phyloP scores from a whole-genome alignment of 305 asterid genomes.

The Fraxinus angustifolia region DNA sequence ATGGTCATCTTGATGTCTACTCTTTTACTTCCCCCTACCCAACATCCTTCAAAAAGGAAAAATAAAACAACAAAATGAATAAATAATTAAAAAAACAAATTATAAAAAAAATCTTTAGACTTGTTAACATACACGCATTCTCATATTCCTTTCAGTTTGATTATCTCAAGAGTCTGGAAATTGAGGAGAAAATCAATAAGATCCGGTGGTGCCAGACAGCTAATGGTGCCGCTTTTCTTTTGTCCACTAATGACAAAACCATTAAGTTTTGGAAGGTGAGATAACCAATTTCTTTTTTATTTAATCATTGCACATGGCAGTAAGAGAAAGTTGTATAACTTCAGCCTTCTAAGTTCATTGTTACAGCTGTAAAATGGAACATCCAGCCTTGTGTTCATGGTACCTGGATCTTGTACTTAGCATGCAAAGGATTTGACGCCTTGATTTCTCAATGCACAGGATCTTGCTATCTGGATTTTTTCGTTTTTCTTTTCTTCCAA shows the following conservation, averaged over 20 bases:
- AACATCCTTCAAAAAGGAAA: neutral
- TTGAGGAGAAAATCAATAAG: conserved; percentile 98
- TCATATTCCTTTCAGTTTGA: conserved; percentile 57
- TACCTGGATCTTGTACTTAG: neutral
- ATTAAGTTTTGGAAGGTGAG: conserved; percentile 92
- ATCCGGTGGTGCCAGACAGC: conserved; percentile 97
- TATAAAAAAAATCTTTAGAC: neutral
- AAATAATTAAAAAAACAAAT: neutral
- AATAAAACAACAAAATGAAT: neutral
- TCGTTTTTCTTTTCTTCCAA: conserved; percentile 7
- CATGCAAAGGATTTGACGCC: conserved; percentile 17
- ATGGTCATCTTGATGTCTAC: conserved; percentile 10
- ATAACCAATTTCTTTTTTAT: conserved; percentile 5
- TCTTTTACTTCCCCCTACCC: neutral
- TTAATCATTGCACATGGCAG: neutral
- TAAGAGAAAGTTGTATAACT: neutral
- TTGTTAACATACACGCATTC: conserved; percentile 22
- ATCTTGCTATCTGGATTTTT: conserved; percentile 14
- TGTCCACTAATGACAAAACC: conserved; percentile 98
- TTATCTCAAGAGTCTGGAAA: conserved; percentile 98
- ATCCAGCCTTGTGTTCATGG: conserved; percentile 4
- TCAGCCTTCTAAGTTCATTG: conserved; percentile 11
- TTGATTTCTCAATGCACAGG: conserved; percentile 12
- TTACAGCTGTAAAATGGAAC: conserved; percentile 14
- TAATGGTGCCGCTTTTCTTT: conserved; percentile 89